These are phyloP conservation scores for Diplodia corticola DNA, from an alignment of 2,329 filamentous ascomycete genomes.

Conservation along the genomic window DNA sequence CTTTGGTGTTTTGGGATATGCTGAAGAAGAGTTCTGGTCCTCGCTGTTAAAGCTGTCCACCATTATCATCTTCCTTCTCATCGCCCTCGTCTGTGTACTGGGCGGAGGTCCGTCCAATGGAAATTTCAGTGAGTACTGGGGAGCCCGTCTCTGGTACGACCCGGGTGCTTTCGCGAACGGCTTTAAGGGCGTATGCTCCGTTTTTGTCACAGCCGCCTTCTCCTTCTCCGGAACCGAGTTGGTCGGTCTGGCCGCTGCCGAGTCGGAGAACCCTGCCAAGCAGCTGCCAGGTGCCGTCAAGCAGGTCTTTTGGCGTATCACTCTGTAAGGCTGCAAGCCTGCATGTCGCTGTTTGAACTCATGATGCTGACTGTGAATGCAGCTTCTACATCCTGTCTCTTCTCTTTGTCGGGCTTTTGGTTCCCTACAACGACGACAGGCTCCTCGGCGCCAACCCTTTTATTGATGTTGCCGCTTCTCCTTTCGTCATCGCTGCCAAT, in stretches of 20 bases:
- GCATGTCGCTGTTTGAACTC: background rate
- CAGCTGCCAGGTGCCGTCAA: constrained; percentile 87
- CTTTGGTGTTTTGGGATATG: constrained; percentile 85
- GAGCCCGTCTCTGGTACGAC: constrained; percentile 71
- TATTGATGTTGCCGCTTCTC: constrained; percentile 74
- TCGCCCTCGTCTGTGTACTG: constrained; percentile 82
- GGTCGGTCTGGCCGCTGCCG: constrained; percentile 75
- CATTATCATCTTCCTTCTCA: constrained; percentile 83
- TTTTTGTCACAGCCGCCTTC: constrained; percentile 76
- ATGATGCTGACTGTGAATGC: background rate
- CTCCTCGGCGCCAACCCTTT: constrained; percentile 61
- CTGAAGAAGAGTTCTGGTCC: constrained; percentile 87
- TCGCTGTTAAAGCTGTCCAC: constrained; percentile 83
- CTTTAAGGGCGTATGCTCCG: constrained; percentile 78
- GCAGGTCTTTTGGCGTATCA: constrained; percentile 94
- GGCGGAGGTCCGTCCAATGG: constrained; percentile 63
- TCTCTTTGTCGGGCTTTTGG: constrained; percentile 76
- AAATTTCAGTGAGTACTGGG: constrained; percentile 61
- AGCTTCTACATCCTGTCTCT: constrained; percentile 82
- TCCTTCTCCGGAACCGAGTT: constrained; percentile 75
- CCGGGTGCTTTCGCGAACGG: constrained; percentile 85
- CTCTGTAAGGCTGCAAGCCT: constrained; percentile 36
- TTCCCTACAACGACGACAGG: constrained; percentile 67
- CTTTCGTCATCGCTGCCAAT: constrained; percentile 90
- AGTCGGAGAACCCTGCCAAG: constrained; percentile 77